Evolutionary conservation across 768 basidiomycete species (phyloP).

Genomic region (Lentinula edodes): DNA sequence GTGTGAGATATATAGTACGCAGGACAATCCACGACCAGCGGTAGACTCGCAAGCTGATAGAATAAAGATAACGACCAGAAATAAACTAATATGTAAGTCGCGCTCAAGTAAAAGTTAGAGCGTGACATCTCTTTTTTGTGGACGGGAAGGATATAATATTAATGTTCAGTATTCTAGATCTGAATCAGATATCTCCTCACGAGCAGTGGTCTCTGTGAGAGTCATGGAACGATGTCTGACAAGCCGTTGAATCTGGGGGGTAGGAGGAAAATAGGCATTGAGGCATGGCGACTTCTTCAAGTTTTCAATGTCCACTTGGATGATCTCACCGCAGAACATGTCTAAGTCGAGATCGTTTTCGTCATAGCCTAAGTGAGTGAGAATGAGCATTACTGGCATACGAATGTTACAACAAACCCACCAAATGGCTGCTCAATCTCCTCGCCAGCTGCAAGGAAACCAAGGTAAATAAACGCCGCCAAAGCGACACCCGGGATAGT

Average conservation of each 20-base stretch:
- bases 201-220: constrained; percentile 3
- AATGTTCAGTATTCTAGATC: background rate
- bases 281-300: constrained; percentile 25
- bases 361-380: constrained; percentile 1
- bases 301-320: constrained; percentile 30
- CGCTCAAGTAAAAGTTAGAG: background rate
- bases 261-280: constrained; percentile 19
- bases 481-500: constrained; percentile 62
- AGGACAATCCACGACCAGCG: background rate
- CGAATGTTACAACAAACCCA: constrained; percentile 18
- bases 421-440: constrained; percentile 70
- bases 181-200: background rate
- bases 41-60: background rate
- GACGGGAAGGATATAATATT: background rate
- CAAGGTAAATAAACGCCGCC: constrained; percentile 70
- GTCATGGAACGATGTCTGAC: constrained; percentile 7
- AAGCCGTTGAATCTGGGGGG: background rate
- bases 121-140: background rate
- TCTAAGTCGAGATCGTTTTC: constrained; percentile 41
- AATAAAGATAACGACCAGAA: background rate
- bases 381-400: background rate
- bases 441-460: constrained; percentile 67
- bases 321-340: constrained; percentile 31
- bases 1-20: background rate
- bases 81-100: background rate